Evolutionary conservation across 2,329 filamentous ascomycete species (phyloP).

Genomic region (Fusarium sp.): DNA sequence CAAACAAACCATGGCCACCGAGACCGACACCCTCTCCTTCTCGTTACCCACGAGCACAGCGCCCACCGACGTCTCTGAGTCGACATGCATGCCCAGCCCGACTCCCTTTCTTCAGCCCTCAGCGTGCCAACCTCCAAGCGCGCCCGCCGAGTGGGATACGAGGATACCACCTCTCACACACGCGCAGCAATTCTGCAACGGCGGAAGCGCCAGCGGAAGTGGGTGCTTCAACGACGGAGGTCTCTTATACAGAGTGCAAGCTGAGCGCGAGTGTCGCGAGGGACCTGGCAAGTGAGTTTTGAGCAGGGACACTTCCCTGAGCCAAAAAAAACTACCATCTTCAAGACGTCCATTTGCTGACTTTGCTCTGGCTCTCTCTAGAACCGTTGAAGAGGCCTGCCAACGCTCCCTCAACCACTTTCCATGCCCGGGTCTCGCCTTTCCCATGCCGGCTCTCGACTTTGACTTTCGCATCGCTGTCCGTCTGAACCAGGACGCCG

Average conservation of each 20-base stretch:
- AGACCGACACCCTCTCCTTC: constrained; percentile 47
- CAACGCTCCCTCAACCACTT: constrained; percentile 53
- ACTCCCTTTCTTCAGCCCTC: constrained; percentile 28
- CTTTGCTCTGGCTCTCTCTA: constrained; percentile 27
- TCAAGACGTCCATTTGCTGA: constrained; percentile 28
- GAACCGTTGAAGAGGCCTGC: constrained; percentile 51
- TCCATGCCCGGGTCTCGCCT: constrained; percentile 53
- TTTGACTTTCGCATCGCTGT: constrained; percentile 63
- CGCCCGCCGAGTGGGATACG: constrained; percentile 46
- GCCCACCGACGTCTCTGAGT: constrained; percentile 45
- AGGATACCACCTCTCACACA: constrained; percentile 35
- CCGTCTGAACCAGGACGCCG: constrained; percentile 54
- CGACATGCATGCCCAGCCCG: constrained; percentile 40
- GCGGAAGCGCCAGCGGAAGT: constrained; percentile 6
- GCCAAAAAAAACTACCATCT: not conserved
- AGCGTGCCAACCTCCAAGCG: constrained; percentile 23
- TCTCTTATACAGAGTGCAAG: constrained; percentile 41
- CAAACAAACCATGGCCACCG: constrained; percentile 43
- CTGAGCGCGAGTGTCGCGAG: constrained; percentile 42
- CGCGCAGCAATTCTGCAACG: constrained; percentile 23
- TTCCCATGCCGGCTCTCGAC: constrained; percentile 57
- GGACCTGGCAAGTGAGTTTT: constrained; percentile 44
- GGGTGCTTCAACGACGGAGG: constrained; percentile 43
- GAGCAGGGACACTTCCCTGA: not conserved
- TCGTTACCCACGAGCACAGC: constrained; percentile 47